A percentile compares a stretch with the other conserved stretches of the same genome.
These are phyloP conservation scores for Geranium brycei DNA, from an alignment of 345 rosid genomes.

Conservation along the genomic window DNA sequence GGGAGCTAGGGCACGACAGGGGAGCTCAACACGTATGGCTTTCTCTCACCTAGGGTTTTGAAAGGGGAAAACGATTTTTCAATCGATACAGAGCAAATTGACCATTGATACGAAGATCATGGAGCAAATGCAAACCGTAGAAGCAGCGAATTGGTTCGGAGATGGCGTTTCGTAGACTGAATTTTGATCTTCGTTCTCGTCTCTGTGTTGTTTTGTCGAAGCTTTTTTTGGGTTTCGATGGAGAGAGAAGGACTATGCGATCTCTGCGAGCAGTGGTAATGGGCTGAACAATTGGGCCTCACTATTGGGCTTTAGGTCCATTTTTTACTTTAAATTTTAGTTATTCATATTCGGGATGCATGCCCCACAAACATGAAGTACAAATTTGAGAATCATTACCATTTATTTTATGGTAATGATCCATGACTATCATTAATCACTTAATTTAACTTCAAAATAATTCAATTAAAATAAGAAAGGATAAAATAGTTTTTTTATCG, in stretches of 20 bases:
- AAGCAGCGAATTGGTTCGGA: not conserved
- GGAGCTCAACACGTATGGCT: not conserved
- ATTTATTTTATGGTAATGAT: too few relatives aligned
- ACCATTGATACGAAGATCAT: conserved; percentile 14
- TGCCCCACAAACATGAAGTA: too few relatives aligned
- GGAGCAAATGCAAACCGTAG: conserved; percentile 19
- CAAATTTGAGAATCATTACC: too few relatives aligned
- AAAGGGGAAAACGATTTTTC: conserved; percentile 10
- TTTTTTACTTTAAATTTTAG: too few relatives aligned
- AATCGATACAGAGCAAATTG: conserved; percentile 17
- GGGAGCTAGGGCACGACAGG: conserved; percentile 28
- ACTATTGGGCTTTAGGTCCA: too few relatives aligned
- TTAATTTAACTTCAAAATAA: too few relatives aligned
- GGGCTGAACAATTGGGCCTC: conserved; percentile 7
- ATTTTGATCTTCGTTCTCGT: not conserved
- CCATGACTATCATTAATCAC: too few relatives aligned
- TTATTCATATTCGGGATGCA: too few relatives aligned
- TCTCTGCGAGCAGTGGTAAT: conserved; percentile 7
- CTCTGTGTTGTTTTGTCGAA: not conserved
- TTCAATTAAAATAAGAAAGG: too few relatives aligned
- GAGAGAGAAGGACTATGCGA: conserved; percentile 1
- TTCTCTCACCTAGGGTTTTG: conserved; percentile 51
- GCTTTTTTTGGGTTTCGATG: conserved; percentile 1
- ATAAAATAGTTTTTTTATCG: too few relatives aligned
- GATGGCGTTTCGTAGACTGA: not conserved